Evolutionary conservation across 768 basidiomycete species (phyloP), one percentile per base, ranked within the genome.

Genomic region (Boletus rubroflammeus): DNA sequence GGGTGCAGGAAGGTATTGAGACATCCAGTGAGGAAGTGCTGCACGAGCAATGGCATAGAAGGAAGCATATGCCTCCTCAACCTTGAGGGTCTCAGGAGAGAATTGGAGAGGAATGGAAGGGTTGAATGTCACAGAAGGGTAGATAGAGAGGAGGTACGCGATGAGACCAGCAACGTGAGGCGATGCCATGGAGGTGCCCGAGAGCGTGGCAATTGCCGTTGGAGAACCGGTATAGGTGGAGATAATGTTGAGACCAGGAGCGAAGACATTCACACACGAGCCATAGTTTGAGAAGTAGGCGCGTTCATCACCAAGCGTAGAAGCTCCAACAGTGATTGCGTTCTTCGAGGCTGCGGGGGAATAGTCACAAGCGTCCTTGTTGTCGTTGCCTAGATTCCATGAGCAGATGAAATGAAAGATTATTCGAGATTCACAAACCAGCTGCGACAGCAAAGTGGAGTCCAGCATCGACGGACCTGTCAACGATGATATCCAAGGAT

Each of bases 381-480:
- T 86, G 66, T 92, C 90, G 61, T 90, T 92, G 34, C 82, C 85
- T 86, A 40, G 15, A 28, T n/a, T 17, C 3, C 0, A 8, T 65
- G 14, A 58, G 50, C n/a, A 32, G 13, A 31, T 26, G 31, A 19
- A 17, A 41, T 3, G 14, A 40, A 5, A 6, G 26, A 23, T 25
- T 13, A 2, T 42, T 23, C 17, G 11, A 38, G 47, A 54, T 44
- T n/a, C 48, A 77, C 80, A 63, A 74, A 83, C 92, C 94, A 56
- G 95, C 95, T 57, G 96, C 96, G 56, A 99, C 97, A 57, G 96
- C 92, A 62, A 98, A 97, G 78, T 98, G 93, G 32, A 99, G 79
- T 36, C 97, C 97, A 34, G 70, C 57, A 9, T 83, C 80, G 51
- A 96, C 92, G 43, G 97, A 93, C 47, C 74, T 76, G 75, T 98